Conservation (phyloP, 2,329 filamentous ascomycete genomes). For the Fusarium pseudonygamai region DNA sequence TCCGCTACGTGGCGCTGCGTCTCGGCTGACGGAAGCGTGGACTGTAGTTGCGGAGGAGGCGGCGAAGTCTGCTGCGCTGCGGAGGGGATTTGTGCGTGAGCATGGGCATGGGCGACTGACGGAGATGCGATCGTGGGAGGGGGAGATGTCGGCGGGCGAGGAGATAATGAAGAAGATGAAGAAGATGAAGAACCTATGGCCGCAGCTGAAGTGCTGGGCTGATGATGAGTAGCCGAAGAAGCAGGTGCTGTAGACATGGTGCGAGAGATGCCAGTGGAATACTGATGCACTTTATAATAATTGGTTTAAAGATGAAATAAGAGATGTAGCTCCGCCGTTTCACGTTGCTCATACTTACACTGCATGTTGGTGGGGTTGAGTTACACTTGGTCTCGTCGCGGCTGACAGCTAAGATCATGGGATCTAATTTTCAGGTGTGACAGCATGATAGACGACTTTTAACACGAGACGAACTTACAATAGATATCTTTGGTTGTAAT, state of each 20-base stretch:
- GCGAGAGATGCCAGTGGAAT: background rate
- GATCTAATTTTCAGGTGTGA: constrained; percentile 7
- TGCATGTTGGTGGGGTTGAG: constrained; percentile 34
- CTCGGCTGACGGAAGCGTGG: constrained; percentile 53
- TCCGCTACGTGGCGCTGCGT: constrained; percentile 62
- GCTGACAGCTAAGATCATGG: constrained; percentile 31
- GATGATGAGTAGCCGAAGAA: constrained; percentile 14
- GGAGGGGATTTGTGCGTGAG: constrained; percentile 26
- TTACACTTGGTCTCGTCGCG: constrained; percentile 31
- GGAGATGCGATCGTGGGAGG: constrained; percentile 39
- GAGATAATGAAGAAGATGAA: constrained; percentile 32
- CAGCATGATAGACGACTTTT: background rate
- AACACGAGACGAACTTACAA: background rate
- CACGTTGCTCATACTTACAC: constrained; percentile 26
- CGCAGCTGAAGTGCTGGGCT: constrained; percentile 10
- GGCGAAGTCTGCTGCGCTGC: constrained; percentile 19
- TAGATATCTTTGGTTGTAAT: background rate
- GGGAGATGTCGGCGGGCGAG: constrained; percentile 39
- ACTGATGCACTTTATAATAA: background rate
- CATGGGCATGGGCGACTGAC: constrained; percentile 34
- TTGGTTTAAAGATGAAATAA: background rate
- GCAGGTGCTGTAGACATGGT: constrained; percentile 20
- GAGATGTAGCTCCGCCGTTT: constrained; percentile 20
- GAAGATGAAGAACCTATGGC: constrained; percentile 32
- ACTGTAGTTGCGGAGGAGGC: constrained; percentile 42